These are phyloP conservation scores for Fimicolochytrium jonesii DNA, from an alignment of 192 early-diverging fungal genomes.

Conservation along the genomic window DNA sequence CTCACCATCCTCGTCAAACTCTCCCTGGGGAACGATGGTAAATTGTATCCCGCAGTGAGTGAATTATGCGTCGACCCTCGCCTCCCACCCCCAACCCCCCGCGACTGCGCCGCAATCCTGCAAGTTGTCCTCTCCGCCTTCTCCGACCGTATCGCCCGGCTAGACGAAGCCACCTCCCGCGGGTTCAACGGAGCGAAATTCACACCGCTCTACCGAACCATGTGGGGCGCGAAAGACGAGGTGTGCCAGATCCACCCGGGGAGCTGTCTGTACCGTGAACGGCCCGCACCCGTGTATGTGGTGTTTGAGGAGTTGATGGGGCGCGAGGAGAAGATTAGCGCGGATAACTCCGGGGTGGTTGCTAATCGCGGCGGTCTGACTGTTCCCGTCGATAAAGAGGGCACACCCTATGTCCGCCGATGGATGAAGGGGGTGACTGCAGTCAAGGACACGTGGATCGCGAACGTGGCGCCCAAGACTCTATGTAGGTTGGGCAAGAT, in stretches of 20 bases:
- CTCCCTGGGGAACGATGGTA: slow-evolving; percentile 23
- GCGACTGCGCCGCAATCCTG: slow-evolving; percentile 66
- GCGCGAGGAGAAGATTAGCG: slow-evolving; percentile 42
- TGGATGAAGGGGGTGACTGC: slow-evolving; percentile 73
- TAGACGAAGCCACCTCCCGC: slow-evolving; percentile 34
- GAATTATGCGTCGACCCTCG: slow-evolving; percentile 65
- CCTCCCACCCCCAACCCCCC: slow-evolving; percentile 39
- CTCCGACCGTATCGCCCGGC: slow-evolving; percentile 87
- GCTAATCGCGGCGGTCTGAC: slow-evolving; percentile 60
- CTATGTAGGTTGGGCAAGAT: slow-evolving; percentile 71
- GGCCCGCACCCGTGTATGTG: slow-evolving; percentile 47
- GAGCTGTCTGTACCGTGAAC: slow-evolving; percentile 32
- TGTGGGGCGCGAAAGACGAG: slow-evolving; percentile 51
- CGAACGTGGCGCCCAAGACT: slow-evolving; percentile 63
- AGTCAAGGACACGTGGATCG: slow-evolving; percentile 78
- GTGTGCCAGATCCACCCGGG: slow-evolving; percentile 56
- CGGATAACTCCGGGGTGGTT: slow-evolving; percentile 61
- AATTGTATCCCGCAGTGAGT: slow-evolving; percentile 51
- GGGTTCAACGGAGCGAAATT: slow-evolving; percentile 27
- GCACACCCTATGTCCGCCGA: slow-evolving; percentile 43
- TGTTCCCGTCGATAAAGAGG: slow-evolving; percentile 26
- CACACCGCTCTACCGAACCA: slow-evolving; percentile 45
- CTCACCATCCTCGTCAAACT: slow-evolving; percentile 35
- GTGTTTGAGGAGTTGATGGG: slow-evolving; percentile 52
- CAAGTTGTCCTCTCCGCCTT: slow-evolving; percentile 88